Evolutionary conservation across 129 eudicot species (phyloP).

Genomic region (Cynara cardunculus): DNA sequence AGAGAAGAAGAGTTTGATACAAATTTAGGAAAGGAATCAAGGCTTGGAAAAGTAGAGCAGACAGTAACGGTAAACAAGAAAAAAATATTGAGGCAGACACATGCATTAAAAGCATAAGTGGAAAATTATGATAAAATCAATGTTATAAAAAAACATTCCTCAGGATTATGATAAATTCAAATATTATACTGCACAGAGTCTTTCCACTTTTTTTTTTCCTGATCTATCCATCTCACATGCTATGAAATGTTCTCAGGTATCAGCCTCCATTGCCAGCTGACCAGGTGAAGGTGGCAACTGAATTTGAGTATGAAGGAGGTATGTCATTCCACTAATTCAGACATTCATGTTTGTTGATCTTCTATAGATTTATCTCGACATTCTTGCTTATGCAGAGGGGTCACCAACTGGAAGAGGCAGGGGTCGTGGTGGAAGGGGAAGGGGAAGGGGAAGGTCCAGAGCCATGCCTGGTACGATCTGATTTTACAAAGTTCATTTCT

Average conservation of each 20-base stretch:
- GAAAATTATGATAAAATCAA: neutral
- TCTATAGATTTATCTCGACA: neutral
- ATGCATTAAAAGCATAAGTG: neutral
- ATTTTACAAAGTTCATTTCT: neutral
- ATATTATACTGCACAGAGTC: neutral
- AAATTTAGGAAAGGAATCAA: neutral
- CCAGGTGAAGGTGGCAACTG: conserved; percentile 64
- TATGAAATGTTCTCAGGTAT: conserved; percentile 42
- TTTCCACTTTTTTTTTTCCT: neutral
- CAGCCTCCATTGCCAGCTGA: conserved; percentile 93
- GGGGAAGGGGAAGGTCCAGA: conserved; percentile 66
- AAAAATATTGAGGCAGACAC: neutral
- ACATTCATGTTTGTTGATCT: neutral
- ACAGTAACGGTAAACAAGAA: neutral
- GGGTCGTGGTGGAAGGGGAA: conserved; percentile 82
- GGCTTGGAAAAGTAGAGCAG: neutral
- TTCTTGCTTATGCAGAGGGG: conserved; percentile 45
- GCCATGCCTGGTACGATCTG: conserved; percentile 43
- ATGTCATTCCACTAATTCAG: neutral
- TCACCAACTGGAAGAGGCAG: conserved; percentile 76
- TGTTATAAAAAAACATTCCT: neutral
- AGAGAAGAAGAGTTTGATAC: neutral
- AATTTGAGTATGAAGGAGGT: conserved; percentile 80
- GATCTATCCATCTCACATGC: neutral
- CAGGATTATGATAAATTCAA: neutral